phyloP scores from a whole-genome alignment of 352 stramenopile species.

The Phytophthora parvispora region DNA sequence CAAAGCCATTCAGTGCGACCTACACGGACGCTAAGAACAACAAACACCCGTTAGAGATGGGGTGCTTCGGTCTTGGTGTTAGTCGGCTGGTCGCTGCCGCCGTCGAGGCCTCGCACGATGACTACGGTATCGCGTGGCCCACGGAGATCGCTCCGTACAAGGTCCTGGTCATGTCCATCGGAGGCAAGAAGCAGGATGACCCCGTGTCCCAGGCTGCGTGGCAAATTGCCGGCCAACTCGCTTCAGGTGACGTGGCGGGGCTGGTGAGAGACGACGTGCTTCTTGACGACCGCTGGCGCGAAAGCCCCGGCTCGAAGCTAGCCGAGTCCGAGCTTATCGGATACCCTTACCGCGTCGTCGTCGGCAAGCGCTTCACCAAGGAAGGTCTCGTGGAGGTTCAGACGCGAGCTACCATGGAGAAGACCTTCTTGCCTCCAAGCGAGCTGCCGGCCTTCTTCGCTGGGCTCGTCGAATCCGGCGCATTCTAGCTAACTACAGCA shows the following conservation, averaged over 20 bases:
- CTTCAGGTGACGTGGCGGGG: constrained; percentile 36
- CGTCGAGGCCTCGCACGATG: constrained; percentile 86
- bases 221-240: constrained; percentile 64
- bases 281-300: constrained; percentile 86
- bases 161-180: constrained; percentile 82
- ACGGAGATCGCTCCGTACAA: constrained; percentile 85
- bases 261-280: constrained; percentile 70
- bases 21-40: constrained; percentile 59
- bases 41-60: constrained; percentile 87
- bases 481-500: constrained; percentile 21
- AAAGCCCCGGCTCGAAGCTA: constrained; percentile 84
- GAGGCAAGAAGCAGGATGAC: constrained; percentile 66
- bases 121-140: constrained; percentile 86
- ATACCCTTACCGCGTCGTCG: constrained; percentile 86
- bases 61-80: constrained; percentile 91
- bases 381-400: constrained; percentile 86
- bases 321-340: constrained; percentile 89
- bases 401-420: constrained; percentile 72
- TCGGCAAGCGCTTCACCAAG: constrained; percentile 83
- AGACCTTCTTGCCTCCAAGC: constrained; percentile 58
- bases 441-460: constrained; percentile 57
- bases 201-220: constrained; percentile 51
- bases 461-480: constrained; percentile 17
- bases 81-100: constrained; percentile 82
- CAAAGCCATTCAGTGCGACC: constrained; percentile 78